Evolutionary conservation across 2,329 filamentous ascomycete species (phyloP).

Genomic region (Colletotrichum theobromicola): DNA sequence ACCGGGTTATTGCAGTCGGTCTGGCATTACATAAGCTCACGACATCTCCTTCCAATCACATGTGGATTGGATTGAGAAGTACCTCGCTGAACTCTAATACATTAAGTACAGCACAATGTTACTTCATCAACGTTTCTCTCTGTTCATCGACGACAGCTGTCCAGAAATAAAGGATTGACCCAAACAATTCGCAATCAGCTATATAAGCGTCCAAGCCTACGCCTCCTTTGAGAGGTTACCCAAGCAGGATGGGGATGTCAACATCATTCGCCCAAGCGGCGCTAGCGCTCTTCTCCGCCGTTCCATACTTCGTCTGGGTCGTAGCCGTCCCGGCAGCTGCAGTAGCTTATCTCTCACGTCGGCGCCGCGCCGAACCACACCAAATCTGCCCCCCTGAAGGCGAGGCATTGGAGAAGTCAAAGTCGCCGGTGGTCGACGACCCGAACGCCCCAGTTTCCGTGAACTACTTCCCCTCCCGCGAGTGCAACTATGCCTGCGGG

Average conservation of each 20-base stretch:
- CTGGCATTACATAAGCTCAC: neutral
- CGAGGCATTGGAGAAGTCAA: neutral
- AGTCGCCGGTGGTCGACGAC: neutral
- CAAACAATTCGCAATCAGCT: neutral
- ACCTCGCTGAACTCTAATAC: neutral
- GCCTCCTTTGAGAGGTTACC: neutral
- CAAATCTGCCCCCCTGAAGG: neutral
- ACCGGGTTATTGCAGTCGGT: neutral
- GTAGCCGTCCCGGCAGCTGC: neutral
- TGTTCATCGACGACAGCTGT: neutral
- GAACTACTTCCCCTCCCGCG: conserved; percentile 20
- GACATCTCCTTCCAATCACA: neutral
- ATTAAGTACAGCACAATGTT: neutral
- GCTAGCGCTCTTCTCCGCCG: neutral
- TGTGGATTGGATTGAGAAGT: neutral
- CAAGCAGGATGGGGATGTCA: neutral
- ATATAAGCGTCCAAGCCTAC: neutral
- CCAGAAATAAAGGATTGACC: neutral
- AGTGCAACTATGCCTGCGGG: conserved; percentile 39
- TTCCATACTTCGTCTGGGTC: neutral
- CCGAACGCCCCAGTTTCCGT: conserved; percentile 17
- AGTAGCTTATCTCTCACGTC: neutral
- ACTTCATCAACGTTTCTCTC: neutral
- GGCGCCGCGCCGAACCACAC: neutral
- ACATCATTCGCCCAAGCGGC: neutral